Evolutionary conservation across 495 filamentous ascomycete genomes (phyloP), one percentile per base, ranked within the genome.

Genomic region (Aspergillus sclerotiicarbonarius): DNA sequence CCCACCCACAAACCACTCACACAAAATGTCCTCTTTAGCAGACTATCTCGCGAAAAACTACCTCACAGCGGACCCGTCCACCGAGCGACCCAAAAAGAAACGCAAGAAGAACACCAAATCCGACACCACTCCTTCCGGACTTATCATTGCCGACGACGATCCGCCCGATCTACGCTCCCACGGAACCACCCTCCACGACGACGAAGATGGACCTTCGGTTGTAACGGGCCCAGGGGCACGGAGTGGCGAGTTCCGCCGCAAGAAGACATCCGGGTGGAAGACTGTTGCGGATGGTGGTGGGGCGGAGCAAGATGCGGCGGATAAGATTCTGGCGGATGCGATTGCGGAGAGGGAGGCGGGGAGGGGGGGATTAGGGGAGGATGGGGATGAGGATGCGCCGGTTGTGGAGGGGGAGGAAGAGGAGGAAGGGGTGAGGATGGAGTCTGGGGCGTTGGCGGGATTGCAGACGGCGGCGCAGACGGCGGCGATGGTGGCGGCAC

Each of bases 31-130:
- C 64, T 67, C 61, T 56, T 83, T 96, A 62, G 87, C 92, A 29
- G 84, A 85, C 72, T 99, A 98, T 72, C 87, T 99, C 51, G 92
- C 94, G 53, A 88, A 92, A 62, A 96, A 92, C 72, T 99, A 99
- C 75, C 87, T 99, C 35, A 90, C 82, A 5, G 88, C 90, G 31
- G 90, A 93, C 69, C 72, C 61, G 13, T 10, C 60, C 9, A 57
- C 72, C n/a, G 75, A 85, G 43, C 85, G 87, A 47, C 78, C 87
- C 12, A 82, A 83, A 25, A 86, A 88, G 68, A 91, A 92, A 67
- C 88, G 86, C 67, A 92, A 90, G 75, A 96, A 96, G 78, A 86
- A 41, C 6, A n/a, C 89, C 61, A 94, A 94, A 68, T 71, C 83
- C 55, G 79, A 83, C 62, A 71, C 77, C 58, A 72, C 74, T n/a